Evolutionary conservation across 306 rosid species (phyloP), one percentile per base, ranked within the genome.

Genomic region (Calophaca sinica): DNA sequence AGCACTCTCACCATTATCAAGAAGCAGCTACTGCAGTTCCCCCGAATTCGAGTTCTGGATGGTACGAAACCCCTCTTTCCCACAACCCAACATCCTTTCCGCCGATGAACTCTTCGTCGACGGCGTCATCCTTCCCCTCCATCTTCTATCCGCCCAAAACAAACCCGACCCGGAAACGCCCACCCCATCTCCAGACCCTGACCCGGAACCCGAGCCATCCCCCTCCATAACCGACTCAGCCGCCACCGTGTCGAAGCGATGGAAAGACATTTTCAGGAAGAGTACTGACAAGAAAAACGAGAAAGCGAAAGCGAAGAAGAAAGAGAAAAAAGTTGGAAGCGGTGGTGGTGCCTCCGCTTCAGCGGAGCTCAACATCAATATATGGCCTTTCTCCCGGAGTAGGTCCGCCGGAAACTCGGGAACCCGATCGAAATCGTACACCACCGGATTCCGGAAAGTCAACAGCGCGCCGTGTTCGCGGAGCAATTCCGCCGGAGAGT

Each of bases 21-120:
- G 20, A 5, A 32, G 68, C 64, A 7, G 1, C 8, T 4, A 74
- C 3, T 81, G 90, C 53, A 42, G 35, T 51, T 94, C 98, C n/a
- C 96, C 97, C 3, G 98, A 94, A 77, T 94, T 94, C 73, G 98
- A 94, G 83, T 91, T 94, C 84, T 94, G 98, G 93, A 89, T 85
- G 90, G 70, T 86, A 50, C 90, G 88, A 55, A 91, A 89, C 85
- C 97, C 96, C 0, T 87, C 94, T 44, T 85, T 72, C 39, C 94
- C 96, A 2, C 85, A 83, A 33, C 85, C 93, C 49, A 65, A 88
- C 71, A 86, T 94, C 54, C 82, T 84, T 55, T 79, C 97, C 7
- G 98, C 98, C 31, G 98, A 91, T 46, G 80, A 94, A 14, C 97
- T 94, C 51, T 81, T 94, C 44, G 90, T 79, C 52, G 87, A 90